Percentiles rank a stretch among this genome's conserved stretches.
Conservation (phyloP, 2,329 filamentous ascomycete genomes). For the Albifimbria verrucaria region DNA sequence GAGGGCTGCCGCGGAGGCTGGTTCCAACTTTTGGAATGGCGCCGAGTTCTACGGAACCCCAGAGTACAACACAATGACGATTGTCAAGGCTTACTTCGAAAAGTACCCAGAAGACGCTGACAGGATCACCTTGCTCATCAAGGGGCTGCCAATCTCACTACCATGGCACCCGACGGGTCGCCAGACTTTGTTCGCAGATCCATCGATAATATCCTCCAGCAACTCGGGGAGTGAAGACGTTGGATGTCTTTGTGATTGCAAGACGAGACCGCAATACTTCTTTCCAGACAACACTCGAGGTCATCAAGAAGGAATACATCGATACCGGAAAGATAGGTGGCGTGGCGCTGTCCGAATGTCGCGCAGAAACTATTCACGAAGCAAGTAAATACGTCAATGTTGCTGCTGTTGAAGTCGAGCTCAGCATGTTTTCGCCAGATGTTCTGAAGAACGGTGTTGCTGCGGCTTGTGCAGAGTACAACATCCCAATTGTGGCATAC, state of each 20-base stretch:
- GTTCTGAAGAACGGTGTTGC: constrained; percentile 49
- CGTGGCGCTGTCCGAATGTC: constrained; percentile 50
- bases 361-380: constrained; percentile 44
- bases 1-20: constrained; percentile 45
- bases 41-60: constrained; percentile 63
- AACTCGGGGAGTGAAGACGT: constrained; percentile 52
- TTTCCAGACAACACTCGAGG: constrained; percentile 39
- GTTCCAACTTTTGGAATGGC: constrained; percentile 56
- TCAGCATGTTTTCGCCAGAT: constrained; percentile 47
- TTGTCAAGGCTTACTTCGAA: constrained; percentile 61
- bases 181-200: constrained; percentile 52
- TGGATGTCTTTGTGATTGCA: constrained; percentile 60
- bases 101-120: constrained; percentile 61
- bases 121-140: constrained; percentile 60
- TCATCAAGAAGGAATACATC: constrained; percentile 45
- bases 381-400: constrained; percentile 43
- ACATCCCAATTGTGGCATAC: constrained; percentile 70
- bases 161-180: constrained; percentile 44
- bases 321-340: constrained; percentile 49
- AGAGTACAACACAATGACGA: constrained; percentile 54
- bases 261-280: constrained; percentile 50
- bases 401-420: constrained; percentile 50
- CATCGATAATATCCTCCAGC: constrained; percentile 52
- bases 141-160: constrained; percentile 43
- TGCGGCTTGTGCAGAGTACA: constrained; percentile 55